phyloP scores from a whole-genome alignment of 208 protist genomes.

The Porcisia hertigi region DNA sequence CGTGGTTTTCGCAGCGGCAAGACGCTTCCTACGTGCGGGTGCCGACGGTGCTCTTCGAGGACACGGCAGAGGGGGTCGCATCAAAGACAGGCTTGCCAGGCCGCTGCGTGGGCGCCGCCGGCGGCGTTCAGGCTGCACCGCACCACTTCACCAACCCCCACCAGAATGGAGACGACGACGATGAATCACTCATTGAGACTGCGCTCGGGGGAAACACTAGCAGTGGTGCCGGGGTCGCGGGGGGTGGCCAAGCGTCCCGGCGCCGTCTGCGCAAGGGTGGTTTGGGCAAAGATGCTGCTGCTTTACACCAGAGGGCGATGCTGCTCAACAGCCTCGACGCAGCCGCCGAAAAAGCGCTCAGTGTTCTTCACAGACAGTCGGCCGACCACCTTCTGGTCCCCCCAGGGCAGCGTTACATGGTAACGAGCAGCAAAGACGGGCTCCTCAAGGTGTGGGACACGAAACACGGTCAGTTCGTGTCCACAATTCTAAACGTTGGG shows the following conservation, averaged over 20 bases:
- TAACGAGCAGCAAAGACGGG: constrained; percentile 80
- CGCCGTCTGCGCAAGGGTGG: constrained; percentile 10
- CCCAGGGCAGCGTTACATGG: constrained; percentile 36
- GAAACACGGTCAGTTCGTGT: constrained; percentile 49
- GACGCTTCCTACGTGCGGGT: constrained; percentile 48
- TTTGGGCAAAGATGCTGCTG: constrained; percentile 11
- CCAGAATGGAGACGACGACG: constrained; percentile 16
- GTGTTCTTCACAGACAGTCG: constrained; percentile 56
- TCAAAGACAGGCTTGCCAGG: neutral
- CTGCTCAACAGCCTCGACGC: constrained; percentile 24
- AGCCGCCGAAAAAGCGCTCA: constrained; percentile 49
- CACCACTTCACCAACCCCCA: neutral
- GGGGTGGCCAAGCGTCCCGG: constrained; percentile 8
- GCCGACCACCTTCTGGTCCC: constrained; percentile 68
- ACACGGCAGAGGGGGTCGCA: constrained; percentile 15
- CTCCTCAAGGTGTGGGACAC: constrained; percentile 82
- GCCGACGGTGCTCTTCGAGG: constrained; percentile 53
- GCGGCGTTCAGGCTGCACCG: neutral
- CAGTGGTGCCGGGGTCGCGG: constrained; percentile 13
- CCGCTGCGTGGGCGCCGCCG: neutral
- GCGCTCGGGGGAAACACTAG: neutral
- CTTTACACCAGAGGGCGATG: constrained; percentile 23
- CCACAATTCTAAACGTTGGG: constrained; percentile 73
- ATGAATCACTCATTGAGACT: constrained; percentile 21
- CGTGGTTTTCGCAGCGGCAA: constrained; percentile 12